Evolutionary conservation across 148 eudicot species (phyloP).

Genomic region (Hydrangea macrophylla): DNA sequence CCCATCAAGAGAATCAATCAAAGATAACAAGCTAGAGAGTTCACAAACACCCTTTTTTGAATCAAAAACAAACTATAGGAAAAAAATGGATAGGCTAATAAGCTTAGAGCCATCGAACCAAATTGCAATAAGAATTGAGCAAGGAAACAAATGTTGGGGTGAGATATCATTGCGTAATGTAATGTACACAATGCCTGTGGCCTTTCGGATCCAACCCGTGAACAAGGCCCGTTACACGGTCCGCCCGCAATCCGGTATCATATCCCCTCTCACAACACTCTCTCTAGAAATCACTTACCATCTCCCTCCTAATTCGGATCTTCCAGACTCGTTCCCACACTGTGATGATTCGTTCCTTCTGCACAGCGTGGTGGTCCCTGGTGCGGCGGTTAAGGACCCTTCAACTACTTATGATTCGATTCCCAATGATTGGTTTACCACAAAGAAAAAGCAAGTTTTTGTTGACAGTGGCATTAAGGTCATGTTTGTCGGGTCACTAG

Average conservation of each 20-base stretch:
- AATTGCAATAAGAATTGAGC: slow-evolving; percentile 38
- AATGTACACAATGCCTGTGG: slow-evolving; percentile 62
- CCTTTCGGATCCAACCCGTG: slow-evolving; percentile 40
- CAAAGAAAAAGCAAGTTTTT: slow-evolving; percentile 52
- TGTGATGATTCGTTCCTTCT: slow-evolving; percentile 39
- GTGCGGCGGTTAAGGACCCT: slow-evolving; percentile 32
- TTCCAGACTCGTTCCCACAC: slow-evolving; percentile 37
- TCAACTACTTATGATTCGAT: slow-evolving; percentile 26
- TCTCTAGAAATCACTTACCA: slow-evolving; percentile 34
- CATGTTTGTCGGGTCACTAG: slow-evolving; percentile 47
- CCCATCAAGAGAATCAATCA: neutral
- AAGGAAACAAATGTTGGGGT: slow-evolving; percentile 40
- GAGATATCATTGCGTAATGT: slow-evolving; percentile 41
- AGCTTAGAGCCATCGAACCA: slow-evolving; percentile 49
- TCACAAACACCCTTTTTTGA: no score
- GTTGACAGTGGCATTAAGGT: slow-evolving; percentile 39
- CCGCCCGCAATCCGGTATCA: slow-evolving; percentile 43
- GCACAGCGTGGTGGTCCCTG: slow-evolving; percentile 55
- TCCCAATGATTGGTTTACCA: slow-evolving; percentile 50
- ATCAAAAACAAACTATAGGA: no score
- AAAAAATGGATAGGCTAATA: slow-evolving; percentile 42
- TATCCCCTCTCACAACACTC: slow-evolving; percentile 36
- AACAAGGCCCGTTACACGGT: slow-evolving; percentile 32
- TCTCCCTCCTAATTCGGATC: slow-evolving; percentile 26
- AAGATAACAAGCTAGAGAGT: no score